Conservation (phyloP, 176 grass and related monocot genomes). For the Oryza longistaminata region DNA sequence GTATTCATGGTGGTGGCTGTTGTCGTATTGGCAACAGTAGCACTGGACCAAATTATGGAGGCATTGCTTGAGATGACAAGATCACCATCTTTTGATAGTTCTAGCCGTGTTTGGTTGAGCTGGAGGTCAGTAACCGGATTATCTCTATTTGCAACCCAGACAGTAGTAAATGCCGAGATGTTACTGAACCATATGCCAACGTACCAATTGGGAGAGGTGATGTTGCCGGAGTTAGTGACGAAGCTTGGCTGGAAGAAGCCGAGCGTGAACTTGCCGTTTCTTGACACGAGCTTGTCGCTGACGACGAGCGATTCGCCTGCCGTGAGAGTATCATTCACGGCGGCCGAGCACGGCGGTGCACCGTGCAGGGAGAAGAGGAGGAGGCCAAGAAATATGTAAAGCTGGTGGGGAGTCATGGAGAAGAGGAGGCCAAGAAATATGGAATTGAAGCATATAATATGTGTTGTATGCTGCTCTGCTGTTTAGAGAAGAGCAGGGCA, state of each 20-base stretch:
- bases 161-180: not conserved
- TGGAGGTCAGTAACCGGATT: not conserved
- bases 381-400: not conserved
- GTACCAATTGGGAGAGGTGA: not conserved
- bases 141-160: not conserved
- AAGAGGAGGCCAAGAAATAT: not conserved
- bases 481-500: too few relatives aligned
- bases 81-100: not conserved
- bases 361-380: not conserved
- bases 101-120: not conserved
- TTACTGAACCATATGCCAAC: not conserved
- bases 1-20: not conserved
- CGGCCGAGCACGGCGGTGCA: not conserved
- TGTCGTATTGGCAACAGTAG: not conserved
- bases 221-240: not conserved
- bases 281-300: not conserved
- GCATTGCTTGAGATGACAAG: not conserved
- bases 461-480: not conserved
- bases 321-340: not conserved
- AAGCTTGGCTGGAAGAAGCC: not conserved
- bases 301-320: not conserved
- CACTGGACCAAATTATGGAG: not conserved
- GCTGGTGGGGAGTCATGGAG: not conserved
- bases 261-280: not conserved
- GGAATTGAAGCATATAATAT: not conserved